Evolutionary conservation across 2,329 filamentous ascomycete species (phyloP).

Genomic region (Cytospora piceae): DNA sequence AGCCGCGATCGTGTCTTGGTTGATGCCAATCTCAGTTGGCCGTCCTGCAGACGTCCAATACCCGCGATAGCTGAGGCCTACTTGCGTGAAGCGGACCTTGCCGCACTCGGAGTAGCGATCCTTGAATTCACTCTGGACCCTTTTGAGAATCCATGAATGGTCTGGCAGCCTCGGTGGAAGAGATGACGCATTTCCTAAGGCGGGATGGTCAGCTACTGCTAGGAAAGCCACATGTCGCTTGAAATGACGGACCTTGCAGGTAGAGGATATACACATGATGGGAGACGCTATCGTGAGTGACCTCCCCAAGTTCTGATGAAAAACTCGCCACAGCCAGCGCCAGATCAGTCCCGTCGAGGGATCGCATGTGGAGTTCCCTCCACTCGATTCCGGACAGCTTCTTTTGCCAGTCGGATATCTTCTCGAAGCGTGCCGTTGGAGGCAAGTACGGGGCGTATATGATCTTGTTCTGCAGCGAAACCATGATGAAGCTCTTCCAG

Average conservation of each 20-base stretch:
- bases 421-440: slow-evolving; percentile 70
- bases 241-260: slow-evolving; percentile 52
- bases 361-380: slow-evolving; percentile 64
- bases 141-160: slow-evolving; percentile 55
- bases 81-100: slow-evolving; percentile 48
- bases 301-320: slow-evolving; percentile 29
- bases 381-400: slow-evolving; percentile 67
- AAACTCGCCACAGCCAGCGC: slow-evolving; percentile 60
- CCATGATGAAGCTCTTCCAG: slow-evolving; percentile 73
- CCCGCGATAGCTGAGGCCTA: slow-evolving; percentile 68
- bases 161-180: slow-evolving; percentile 60
- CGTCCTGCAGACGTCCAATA: slow-evolving; percentile 79
- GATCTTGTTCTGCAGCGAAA: slow-evolving; percentile 79
- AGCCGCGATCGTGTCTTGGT: slow-evolving; percentile 68
- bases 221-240: too few species aligned
- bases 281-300: background rate
- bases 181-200: slow-evolving; percentile 61
- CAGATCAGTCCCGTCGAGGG: slow-evolving; percentile 68
- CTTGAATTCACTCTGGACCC: slow-evolving; percentile 45
- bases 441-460: slow-evolving; percentile 80
- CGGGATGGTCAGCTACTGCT: background rate
- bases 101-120: slow-evolving; percentile 34
- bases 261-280: slow-evolving; percentile 57
- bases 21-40: slow-evolving; percentile 71
- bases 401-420: slow-evolving; percentile 63